Evolutionary conservation across 805 yeast species (phyloP).

Genomic region (Candida multigemmis): DNA sequence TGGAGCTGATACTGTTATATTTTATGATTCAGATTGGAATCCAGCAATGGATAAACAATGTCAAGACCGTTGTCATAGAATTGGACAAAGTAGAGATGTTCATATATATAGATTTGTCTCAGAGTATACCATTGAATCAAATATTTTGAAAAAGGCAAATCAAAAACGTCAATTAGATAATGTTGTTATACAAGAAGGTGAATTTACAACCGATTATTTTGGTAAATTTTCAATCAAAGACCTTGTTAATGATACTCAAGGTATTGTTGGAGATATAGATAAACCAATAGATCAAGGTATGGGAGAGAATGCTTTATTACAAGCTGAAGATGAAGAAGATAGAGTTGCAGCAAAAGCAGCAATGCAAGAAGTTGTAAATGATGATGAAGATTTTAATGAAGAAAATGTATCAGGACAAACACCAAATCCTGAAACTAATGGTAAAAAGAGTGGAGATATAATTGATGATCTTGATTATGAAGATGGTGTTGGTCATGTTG

Average conservation of each 20-base stretch:
- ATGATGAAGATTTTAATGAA: conserved; percentile 77
- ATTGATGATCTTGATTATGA: conserved; percentile 36
- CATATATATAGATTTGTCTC: conserved; percentile 95
- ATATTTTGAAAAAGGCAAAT: conserved; percentile 86
- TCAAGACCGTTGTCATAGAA: conserved; percentile 98
- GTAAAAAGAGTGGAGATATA: conserved; percentile 7
- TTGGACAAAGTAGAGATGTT: conserved; percentile 96
- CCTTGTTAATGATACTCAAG: conserved; percentile 57
- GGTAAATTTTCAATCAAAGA: conserved; percentile 82
- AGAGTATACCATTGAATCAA: conserved; percentile 93
- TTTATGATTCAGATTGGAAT: conserved; percentile 98
- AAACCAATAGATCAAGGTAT: conserved; percentile 27
- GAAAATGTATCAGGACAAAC: conserved; percentile 15
- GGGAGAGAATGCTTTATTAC: conserved; percentile 60
- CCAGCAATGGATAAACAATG: conserved; percentile 99
- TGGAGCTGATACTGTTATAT: conserved; percentile 97
- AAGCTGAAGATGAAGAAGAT: conserved; percentile 93
- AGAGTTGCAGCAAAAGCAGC: conserved; percentile 86
- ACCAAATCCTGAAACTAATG: conserved; percentile 14
- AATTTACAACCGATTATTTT: conserved; percentile 94
- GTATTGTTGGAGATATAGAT: conserved; percentile 28
- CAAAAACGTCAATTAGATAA: conserved; percentile 91
- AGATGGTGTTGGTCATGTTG: conserved; percentile 73
- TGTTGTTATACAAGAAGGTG: conserved; percentile 96
- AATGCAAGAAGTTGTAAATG: conserved; percentile 74